Percentiles rank a stretch among this genome's conserved stretches.
phyloP scores from a whole-genome alignment of 208 protist species.

The Trypanosoma scelopori region DNA sequence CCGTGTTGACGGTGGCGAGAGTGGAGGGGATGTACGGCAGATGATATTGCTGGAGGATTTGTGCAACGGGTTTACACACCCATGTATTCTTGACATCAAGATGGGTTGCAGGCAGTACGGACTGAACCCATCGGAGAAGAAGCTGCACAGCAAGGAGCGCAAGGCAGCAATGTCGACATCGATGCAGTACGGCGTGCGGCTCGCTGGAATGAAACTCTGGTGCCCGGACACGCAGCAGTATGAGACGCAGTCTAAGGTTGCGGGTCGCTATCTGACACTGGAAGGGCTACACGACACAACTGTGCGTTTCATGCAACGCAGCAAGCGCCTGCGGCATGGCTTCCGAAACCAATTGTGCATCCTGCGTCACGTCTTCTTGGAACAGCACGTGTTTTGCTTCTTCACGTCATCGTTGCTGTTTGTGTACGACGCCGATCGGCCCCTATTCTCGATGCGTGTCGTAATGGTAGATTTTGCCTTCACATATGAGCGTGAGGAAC shows the following conservation, averaged over 20 bases:
- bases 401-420: constrained; percentile 88
- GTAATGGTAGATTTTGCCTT: constrained; percentile 91
- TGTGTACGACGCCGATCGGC: constrained; percentile 76
- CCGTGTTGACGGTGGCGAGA: constrained; percentile 1
- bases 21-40: constrained; percentile 7
- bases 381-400: constrained; percentile 73
- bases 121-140: constrained; percentile 58
- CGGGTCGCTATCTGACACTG: constrained; percentile 51
- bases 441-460: constrained; percentile 63
- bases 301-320: constrained; percentile 38
- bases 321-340: constrained; percentile 27
- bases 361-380: constrained; percentile 52
- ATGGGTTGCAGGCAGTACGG: constrained; percentile 88
- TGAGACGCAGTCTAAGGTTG: constrained; percentile 55
- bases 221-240: constrained; percentile 45
- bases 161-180: constrained; percentile 69
- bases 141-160: constrained; percentile 71
- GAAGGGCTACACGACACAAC: constrained; percentile 53
- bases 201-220: constrained; percentile 78
- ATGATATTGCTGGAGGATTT: constrained; percentile 87
- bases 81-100: constrained; percentile 86
- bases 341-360: constrained; percentile 53
- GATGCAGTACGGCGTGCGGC: constrained; percentile 68
- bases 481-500: constrained; percentile 77
- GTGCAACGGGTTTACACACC: constrained; percentile 68